Conservation (phyloP, 1,284 basidiomycete species). For the Pascua guehoae region DNA sequence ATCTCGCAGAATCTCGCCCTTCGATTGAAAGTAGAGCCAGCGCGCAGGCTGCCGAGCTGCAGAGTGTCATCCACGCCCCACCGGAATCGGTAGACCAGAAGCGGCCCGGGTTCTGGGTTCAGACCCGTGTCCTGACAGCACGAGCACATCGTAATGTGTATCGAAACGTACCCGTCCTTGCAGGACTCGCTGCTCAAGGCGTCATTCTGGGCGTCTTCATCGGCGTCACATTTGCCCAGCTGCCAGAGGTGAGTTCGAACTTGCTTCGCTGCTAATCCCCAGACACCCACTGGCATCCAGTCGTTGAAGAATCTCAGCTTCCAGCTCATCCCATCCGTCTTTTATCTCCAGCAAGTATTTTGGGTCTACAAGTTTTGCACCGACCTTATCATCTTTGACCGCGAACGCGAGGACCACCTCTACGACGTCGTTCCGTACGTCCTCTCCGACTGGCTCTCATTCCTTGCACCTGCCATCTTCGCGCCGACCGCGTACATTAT, state of each 20-base stretch:
- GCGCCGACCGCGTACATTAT: slow-evolving; percentile 46
- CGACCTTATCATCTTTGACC: slow-evolving; percentile 54
- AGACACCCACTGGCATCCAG: slow-evolving; percentile 51
- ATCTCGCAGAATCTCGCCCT: neutral
- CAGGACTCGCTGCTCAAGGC: slow-evolving; percentile 44
- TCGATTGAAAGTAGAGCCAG: neutral
- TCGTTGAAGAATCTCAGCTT: slow-evolving; percentile 48
- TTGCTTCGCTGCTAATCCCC: slow-evolving; percentile 3
- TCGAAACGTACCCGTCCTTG: slow-evolving; percentile 40
- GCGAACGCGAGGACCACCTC: slow-evolving; percentile 48
- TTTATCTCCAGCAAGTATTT: slow-evolving; percentile 46
- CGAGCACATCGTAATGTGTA: slow-evolving; percentile 46
- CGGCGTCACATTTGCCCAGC: slow-evolving; percentile 27
- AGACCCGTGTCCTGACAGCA: slow-evolving; percentile 42
- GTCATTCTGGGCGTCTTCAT: slow-evolving; percentile 39
- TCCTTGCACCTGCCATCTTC: slow-evolving; percentile 42
- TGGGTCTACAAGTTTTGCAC: slow-evolving; percentile 49
- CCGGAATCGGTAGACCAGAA: slow-evolving; percentile 16
- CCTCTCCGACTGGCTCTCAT: slow-evolving; percentile 46
- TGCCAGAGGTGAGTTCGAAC: slow-evolving; percentile 25
- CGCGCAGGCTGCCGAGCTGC: slow-evolving; percentile 4
- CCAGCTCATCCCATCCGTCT: slow-evolving; percentile 45
- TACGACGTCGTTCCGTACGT: slow-evolving; percentile 49
- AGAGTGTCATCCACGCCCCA: neutral
- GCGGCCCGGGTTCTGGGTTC: slow-evolving; percentile 36